phyloP scores from a whole-genome alignment of 176 grass and related monocot genomes.

The Musa troglodytarum region DNA sequence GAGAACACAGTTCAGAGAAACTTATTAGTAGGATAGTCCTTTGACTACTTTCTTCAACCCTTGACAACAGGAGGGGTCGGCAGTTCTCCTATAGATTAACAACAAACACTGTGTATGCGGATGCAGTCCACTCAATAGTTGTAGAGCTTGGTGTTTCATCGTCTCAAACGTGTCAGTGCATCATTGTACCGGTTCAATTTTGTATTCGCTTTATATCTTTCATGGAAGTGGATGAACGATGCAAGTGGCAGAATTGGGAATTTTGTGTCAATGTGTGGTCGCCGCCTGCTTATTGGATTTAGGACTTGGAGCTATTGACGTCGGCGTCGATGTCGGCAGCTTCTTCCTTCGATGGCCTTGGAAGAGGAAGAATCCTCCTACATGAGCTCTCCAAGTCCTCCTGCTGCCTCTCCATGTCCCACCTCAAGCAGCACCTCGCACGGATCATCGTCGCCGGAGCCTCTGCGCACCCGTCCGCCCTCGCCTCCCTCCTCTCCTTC shows the following conservation, averaged over 20 bases:
- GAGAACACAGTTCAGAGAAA: conserved; percentile 26
- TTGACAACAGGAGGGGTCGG: background rate
- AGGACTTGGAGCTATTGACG: too few species aligned
- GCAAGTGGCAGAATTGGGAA: background rate
- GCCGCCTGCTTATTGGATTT: too few species aligned
- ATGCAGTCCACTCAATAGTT: background rate
- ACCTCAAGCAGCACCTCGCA: conserved; percentile 1
- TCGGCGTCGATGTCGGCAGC: background rate
- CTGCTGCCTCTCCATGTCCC: conserved; percentile 6
- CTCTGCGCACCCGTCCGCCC: background rate
- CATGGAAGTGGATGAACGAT: background rate
- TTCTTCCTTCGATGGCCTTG: background rate
- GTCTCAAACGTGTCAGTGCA: background rate
- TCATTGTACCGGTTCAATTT: conserved; percentile 3
- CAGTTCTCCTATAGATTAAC: background rate
- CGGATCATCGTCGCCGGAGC: background rate
- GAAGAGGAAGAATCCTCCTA: background rate
- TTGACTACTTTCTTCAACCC: background rate
- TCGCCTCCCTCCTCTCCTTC: conserved; percentile 3
- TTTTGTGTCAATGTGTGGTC: too few species aligned
- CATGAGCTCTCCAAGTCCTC: background rate
- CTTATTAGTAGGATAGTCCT: background rate
- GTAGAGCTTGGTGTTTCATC: background rate
- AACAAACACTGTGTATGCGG: background rate
- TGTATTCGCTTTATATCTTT: background rate